Percentiles rank a stretch among this genome's conserved stretches.
phyloP scores from a whole-genome alignment of 805 yeast genomes.

The Pichia occidentalis region DNA sequence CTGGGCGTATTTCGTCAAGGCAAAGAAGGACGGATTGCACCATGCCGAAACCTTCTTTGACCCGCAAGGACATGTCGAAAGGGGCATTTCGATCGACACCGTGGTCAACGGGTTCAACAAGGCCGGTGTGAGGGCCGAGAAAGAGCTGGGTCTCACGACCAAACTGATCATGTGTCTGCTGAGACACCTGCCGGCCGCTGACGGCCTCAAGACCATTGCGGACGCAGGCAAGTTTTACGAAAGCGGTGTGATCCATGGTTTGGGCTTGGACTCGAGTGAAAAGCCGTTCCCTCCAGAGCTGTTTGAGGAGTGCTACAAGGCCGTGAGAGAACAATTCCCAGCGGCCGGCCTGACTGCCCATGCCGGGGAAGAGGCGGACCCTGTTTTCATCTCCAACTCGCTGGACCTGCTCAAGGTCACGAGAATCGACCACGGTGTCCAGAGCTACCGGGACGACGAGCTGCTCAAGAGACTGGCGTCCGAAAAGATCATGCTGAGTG shows the following conservation, averaged over 20 bases:
- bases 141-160: constrained; percentile 55
- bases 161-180: constrained; percentile 77
- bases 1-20: constrained; percentile 61
- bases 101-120: constrained; percentile 61
- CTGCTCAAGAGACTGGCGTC: constrained; percentile 52
- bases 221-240: constrained; percentile 45
- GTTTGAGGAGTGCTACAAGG: constrained; percentile 55
- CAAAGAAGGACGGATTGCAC: constrained; percentile 48
- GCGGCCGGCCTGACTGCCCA: constrained; percentile 69
- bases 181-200: constrained; percentile 62
- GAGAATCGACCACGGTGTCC: constrained; percentile 79
- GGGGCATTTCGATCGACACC: constrained; percentile 52
- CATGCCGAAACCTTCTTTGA: constrained; percentile 80
- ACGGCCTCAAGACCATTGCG: constrained; percentile 53
- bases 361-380: constrained; percentile 87
- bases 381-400: constrained; percentile 54
- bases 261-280: constrained; percentile 81
- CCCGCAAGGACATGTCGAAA: constrained; percentile 75
- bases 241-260: constrained; percentile 59
- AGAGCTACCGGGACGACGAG: constrained; percentile 48
- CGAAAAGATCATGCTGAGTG: constrained; percentile 51
- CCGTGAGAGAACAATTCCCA: constrained; percentile 42
- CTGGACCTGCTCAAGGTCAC: constrained; percentile 53
- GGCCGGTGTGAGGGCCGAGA: constrained; percentile 59
- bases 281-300: constrained; percentile 69